Percentiles rank a stretch among this genome's conserved stretches.
phyloP scores from a whole-genome alignment of 768 basidiomycete genomes.

The Macrolepiota dolichaula region DNA sequence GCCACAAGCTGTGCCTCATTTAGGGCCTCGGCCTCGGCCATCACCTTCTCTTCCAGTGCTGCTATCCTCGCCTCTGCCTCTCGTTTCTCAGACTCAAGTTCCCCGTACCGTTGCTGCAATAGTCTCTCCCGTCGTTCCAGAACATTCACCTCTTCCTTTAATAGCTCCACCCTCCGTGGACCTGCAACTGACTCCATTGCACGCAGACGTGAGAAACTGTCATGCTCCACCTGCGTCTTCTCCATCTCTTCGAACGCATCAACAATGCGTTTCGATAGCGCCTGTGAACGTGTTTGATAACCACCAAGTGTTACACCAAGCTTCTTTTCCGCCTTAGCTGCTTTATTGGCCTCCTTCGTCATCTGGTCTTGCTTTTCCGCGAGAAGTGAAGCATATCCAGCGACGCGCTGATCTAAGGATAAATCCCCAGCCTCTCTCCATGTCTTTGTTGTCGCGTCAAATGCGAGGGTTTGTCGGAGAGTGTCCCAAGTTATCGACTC shows the following conservation, averaged over 20 bases:
- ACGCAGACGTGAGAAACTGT: slow-evolving; percentile 75
- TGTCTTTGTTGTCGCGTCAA: slow-evolving; percentile 45
- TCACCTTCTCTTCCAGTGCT: slow-evolving; percentile 78
- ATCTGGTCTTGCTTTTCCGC: slow-evolving; percentile 65
- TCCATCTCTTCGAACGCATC: slow-evolving; percentile 73
- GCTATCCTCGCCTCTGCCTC: slow-evolving; percentile 58
- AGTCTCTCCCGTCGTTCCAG: slow-evolving; percentile 74
- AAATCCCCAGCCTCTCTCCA: slow-evolving; percentile 71
- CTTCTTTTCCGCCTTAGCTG: slow-evolving; percentile 88
- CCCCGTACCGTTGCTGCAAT: slow-evolving; percentile 83
- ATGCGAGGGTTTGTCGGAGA: slow-evolving; percentile 59
- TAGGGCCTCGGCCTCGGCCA: slow-evolving; percentile 78
- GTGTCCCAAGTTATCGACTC: slow-evolving; percentile 63
- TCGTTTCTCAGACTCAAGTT: slow-evolving; percentile 67
- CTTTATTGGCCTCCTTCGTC: slow-evolving; percentile 77
- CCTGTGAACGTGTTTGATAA: slow-evolving; percentile 74
- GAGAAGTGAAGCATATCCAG: slow-evolving; percentile 62
- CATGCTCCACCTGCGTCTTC: slow-evolving; percentile 63
- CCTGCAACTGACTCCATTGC: slow-evolving; percentile 72
- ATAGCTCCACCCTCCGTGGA: slow-evolving; percentile 70
- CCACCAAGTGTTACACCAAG: slow-evolving; percentile 86
- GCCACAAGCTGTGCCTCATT: slow-evolving; percentile 75
- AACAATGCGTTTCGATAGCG: slow-evolving; percentile 58
- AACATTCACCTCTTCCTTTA: slow-evolving; percentile 84
- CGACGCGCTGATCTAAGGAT: slow-evolving; percentile 53